phyloP scores from a whole-genome alignment of 306 rosid species.

The Gleditsia sinensis region DNA sequence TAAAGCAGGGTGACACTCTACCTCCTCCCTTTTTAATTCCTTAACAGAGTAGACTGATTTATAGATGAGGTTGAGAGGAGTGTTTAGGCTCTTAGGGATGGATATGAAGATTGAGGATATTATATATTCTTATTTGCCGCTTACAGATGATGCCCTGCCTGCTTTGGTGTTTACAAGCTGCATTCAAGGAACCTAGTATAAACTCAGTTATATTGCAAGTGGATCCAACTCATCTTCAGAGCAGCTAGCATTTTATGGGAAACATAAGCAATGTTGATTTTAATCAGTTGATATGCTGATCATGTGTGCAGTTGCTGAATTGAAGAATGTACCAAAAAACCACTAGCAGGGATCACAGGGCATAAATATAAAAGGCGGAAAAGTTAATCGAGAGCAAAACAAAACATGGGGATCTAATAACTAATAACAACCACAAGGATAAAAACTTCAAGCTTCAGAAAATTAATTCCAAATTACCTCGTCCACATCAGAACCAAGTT shows the following conservation, averaged over 20 bases:
- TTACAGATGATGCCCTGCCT: not conserved
- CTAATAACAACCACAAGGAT: not conserved
- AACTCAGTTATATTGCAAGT: conserved; percentile 15
- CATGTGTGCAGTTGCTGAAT: conserved; percentile 13
- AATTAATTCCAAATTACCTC: conserved; percentile 59
- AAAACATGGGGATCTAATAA: conserved; percentile 22
- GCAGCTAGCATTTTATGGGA: not conserved
- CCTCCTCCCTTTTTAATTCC: not conserved
- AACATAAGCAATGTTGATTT: not conserved
- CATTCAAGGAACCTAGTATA: not conserved
- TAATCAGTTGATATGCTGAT: conserved; percentile 1
- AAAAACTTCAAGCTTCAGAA: not conserved
- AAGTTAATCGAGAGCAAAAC: not conserved
- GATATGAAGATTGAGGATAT: conserved; percentile 4
- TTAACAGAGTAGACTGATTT: not conserved
- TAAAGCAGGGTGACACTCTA: not conserved
- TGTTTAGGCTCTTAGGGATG: conserved; percentile 4
- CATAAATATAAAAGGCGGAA: not conserved
- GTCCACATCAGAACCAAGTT: conserved; percentile 61
- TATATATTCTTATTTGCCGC: conserved; percentile 10
- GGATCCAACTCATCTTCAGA: conserved; percentile 9
- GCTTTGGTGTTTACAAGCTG: conserved; percentile 18
- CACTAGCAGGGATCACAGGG: not conserved
- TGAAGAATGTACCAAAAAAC: conserved; percentile 1
- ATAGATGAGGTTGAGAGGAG: not conserved